Conservation (phyloP, 148 eudicot genomes). For the Rhododendron henanense region DNA sequence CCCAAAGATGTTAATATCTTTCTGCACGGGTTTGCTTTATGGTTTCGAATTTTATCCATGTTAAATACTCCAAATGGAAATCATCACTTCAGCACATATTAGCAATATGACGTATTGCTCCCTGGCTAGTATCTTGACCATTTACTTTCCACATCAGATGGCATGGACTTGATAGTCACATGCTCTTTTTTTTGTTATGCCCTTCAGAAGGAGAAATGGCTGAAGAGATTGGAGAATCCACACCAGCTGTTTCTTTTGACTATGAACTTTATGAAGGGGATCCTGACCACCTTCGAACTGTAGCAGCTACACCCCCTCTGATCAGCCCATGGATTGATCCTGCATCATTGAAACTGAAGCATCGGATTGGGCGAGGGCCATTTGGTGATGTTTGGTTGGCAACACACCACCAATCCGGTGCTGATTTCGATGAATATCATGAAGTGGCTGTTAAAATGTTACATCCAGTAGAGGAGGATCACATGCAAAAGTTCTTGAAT, state of each 20-base stretch:
- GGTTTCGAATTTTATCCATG: background rate
- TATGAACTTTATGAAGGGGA: constrained; percentile 77
- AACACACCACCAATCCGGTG: constrained; percentile 71
- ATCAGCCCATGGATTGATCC: constrained; percentile 61
- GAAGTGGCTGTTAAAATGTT: constrained; percentile 85
- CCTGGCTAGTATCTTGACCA: background rate
- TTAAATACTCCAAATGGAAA: background rate
- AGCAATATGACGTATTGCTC: background rate
- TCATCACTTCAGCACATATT: background rate
- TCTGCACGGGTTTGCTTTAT: background rate
- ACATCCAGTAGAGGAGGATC: constrained; percentile 54
- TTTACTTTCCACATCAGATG: background rate
- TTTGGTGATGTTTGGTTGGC: constrained; percentile 94
- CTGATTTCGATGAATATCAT: constrained; percentile 83
- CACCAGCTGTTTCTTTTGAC: constrained; percentile 52
- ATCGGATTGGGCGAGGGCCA: constrained; percentile 74
- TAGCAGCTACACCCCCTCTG: constrained; percentile 54
- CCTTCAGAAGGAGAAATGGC: constrained; percentile 23
- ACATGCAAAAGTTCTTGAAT: constrained; percentile 42
- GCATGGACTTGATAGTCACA: background rate
- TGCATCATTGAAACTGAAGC: constrained; percentile 60
- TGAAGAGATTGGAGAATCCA: constrained; percentile 18
- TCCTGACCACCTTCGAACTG: constrained; percentile 71
- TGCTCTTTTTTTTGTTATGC: background rate
- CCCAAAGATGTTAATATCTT: background rate